These are phyloP conservation scores for Coprinopsis cinerea DNA, from an alignment of 768 basidiomycete species.

Conservation along the genomic window DNA sequence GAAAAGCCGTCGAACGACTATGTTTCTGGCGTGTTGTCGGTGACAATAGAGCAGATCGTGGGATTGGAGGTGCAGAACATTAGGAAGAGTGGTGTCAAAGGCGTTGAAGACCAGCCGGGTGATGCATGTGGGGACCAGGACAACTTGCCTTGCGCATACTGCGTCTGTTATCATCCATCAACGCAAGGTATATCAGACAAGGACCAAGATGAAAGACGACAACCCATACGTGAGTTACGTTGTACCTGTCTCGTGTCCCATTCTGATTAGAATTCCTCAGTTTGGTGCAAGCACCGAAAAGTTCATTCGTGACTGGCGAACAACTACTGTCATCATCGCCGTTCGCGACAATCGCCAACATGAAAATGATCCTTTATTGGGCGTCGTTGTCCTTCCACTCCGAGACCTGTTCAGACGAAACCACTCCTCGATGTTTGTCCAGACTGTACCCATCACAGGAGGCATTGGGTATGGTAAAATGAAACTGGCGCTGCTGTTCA, in stretches of 20 bases:
- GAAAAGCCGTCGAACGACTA: constrained; percentile 55
- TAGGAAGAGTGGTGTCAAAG: constrained; percentile 47
- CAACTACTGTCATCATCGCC: constrained; percentile 55
- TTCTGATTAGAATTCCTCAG: constrained; percentile 18
- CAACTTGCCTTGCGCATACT: constrained; percentile 62
- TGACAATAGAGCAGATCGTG: constrained; percentile 61
- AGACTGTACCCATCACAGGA: constrained; percentile 59
- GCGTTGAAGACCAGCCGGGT: constrained; percentile 48
- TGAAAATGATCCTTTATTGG: constrained; percentile 63
- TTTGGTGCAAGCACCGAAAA: constrained; percentile 64
- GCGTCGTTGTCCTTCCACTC: constrained; percentile 55
- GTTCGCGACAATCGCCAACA: constrained; percentile 56
- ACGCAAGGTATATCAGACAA: constrained; percentile 37
- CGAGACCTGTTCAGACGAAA: constrained; percentile 37
- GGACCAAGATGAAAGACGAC: constrained; percentile 39
- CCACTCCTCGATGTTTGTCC: constrained; percentile 44
- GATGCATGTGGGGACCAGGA: constrained; percentile 48
- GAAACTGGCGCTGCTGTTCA: constrained; percentile 61
- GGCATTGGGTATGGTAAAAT: constrained; percentile 65
- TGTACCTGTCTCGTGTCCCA: neutral
- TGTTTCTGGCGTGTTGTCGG: constrained; percentile 60
- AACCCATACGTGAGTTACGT: constrained; percentile 36
- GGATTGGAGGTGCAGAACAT: constrained; percentile 56
- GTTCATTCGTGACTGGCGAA: constrained; percentile 59
- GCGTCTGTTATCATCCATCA: constrained; percentile 45